Evolutionary conservation across 306 rosid species (phyloP), one percentile per base, ranked within the genome.

Genomic region (Citrullus amarus): DNA sequence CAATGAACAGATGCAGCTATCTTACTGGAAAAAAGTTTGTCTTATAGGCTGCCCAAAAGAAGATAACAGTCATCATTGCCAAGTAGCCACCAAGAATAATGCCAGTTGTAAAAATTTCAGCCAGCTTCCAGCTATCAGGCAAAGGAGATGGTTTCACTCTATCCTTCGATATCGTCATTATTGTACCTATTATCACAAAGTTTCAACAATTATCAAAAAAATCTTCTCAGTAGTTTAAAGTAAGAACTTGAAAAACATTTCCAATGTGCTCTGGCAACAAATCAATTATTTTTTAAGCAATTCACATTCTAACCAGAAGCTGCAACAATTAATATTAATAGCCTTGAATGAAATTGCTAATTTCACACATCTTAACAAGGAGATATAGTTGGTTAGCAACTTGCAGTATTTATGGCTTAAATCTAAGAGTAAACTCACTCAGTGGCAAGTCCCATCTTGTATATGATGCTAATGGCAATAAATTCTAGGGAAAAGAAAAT

Each of bases 1-100:
- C 61, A 72, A 12, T 11, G 78, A 55, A 72, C 20, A 80, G 79
- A 76, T 66, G 67, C 60, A 51, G 28, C 30, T 9, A 69, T 78
- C 87, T 85, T 89, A 95, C 98, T 2, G 97, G 98, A 84, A 95
- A 95, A 88, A 95, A 92, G 85, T 91, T 55, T 36, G 98, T 95
- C 81, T 95, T 95, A 85, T 87, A 95, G 50, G 98, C 96, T 46
- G 88, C 96, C 97, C 97, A 95, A 80, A 95, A 95, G 91, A 95
- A 95, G 88, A 95, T 95, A 20, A 95, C 98, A 11, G 98, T 95
- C 96, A 95, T 95, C 93, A 95, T 88, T 81, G 98, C 98, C 89
- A 95, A 83, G 92, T 95, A 95, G 85, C 93, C 87, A 66, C 98
- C 98, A 1, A 95, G 98, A 58, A 95, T 84, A 76, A 95, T 28